phyloP scores from a whole-genome alignment of 352 stramenopile species.

The Albugo candida region DNA sequence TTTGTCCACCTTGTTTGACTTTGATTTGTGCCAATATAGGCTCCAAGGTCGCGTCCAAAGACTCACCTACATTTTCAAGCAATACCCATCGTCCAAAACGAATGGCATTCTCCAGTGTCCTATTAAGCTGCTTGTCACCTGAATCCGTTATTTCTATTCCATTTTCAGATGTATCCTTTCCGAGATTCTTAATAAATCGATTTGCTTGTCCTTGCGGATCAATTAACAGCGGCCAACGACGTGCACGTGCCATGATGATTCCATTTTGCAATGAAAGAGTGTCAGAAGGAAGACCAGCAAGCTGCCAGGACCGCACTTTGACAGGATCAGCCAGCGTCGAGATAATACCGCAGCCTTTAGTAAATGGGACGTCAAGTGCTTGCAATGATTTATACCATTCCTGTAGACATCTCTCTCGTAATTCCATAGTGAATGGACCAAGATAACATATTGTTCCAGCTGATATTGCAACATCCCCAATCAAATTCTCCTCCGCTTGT shows the following conservation, averaged over 20 bases:
- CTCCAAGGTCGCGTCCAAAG: slow-evolving; percentile 78
- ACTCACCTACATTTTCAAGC: slow-evolving; percentile 76
- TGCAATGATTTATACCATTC: slow-evolving; percentile 69
- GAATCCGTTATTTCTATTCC: slow-evolving; percentile 72
- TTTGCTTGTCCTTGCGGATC: slow-evolving; percentile 87
- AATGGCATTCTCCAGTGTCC: slow-evolving; percentile 81
- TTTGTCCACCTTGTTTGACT: slow-evolving; percentile 82
- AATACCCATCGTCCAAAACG: slow-evolving; percentile 86
- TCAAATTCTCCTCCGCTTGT: slow-evolving; percentile 69
- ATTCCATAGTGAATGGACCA: slow-evolving; percentile 86
- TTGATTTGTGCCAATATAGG: slow-evolving; percentile 83
- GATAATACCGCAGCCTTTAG: slow-evolving; percentile 66
- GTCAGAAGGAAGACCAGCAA: slow-evolving; percentile 80
- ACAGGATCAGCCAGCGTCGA: slow-evolving; percentile 81
- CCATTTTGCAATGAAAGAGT: slow-evolving; percentile 85
- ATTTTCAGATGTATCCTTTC: slow-evolving; percentile 68
- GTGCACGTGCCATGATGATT: slow-evolving; percentile 81
- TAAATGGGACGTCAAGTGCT: slow-evolving; percentile 60
- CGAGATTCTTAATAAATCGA: slow-evolving; percentile 86
- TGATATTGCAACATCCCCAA: slow-evolving; percentile 83
- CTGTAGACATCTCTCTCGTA: slow-evolving; percentile 65
- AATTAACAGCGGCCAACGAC: slow-evolving; percentile 82
- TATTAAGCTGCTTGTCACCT: slow-evolving; percentile 64
- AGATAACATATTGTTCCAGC: slow-evolving; percentile 86
- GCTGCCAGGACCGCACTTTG: slow-evolving; percentile 80